A percentile compares a stretch with the other conserved stretches of the same genome.
These are phyloP conservation scores for Geosmithia flava DNA, from an alignment of 2,329 filamentous ascomycete genomes.

Conservation along the genomic window DNA sequence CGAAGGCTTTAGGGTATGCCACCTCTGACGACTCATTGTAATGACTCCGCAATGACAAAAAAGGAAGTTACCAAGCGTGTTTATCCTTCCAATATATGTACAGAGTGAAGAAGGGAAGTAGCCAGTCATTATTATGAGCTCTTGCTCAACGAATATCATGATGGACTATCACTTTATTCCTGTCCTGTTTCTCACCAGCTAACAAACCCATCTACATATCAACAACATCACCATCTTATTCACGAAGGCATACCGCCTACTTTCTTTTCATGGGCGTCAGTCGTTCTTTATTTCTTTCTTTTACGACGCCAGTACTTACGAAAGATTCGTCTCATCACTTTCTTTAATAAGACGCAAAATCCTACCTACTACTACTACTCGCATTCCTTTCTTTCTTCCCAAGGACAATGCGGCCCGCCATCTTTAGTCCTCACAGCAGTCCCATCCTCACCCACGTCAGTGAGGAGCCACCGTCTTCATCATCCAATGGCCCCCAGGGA, in stretches of 20 bases:
- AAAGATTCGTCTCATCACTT: not conserved
- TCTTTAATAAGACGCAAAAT: not conserved
- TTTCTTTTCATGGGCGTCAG: not conserved
- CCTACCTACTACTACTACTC: not conserved
- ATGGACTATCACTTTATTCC: not conserved
- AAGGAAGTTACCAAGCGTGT: too few species aligned
- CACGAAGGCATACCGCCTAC: not conserved
- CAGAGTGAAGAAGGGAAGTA: too few species aligned
- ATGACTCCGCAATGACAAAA: too few species aligned
- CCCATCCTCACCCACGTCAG: constrained; percentile 2
- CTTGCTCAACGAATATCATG: not conserved
- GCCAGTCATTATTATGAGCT: not conserved
- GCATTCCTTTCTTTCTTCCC: not conserved
- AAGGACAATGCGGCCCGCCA: constrained; percentile 14
- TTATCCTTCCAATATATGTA: too few species aligned
- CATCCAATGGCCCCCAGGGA: constrained; percentile 1
- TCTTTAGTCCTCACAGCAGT: constrained; percentile 12
- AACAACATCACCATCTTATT: not conserved
- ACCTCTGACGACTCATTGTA: too few species aligned
- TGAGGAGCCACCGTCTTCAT: constrained; percentile 7
- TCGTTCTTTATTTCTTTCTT: not conserved
- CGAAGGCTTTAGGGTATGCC: too few species aligned
- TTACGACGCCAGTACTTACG: not conserved
- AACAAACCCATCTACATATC: not conserved
- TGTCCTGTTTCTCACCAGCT: not conserved